Evolutionary conservation across 2,329 filamentous ascomycete species (phyloP), one percentile per base, ranked within the genome.

Genomic region (Colletotrichum abscissum): DNA sequence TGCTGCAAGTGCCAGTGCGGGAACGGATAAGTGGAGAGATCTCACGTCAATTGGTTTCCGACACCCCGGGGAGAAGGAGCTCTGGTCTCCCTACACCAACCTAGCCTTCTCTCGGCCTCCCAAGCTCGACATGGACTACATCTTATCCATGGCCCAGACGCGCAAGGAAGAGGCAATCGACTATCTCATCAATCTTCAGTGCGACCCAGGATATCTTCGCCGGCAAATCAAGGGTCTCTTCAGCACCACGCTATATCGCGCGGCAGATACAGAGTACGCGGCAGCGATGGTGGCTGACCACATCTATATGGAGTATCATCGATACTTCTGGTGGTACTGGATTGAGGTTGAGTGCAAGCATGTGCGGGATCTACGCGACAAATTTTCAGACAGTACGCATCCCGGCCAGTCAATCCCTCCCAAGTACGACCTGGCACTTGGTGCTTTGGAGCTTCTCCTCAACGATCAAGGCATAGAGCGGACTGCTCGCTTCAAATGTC

Each of bases 401-500:
- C n/a, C 52, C 24, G 52, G 52, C 52, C n/a, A 16, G 52, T 0
- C 24, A 2, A 55, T 26, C 8, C 11, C 22, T 24, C 52, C n/a
- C 5, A 55, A 55, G n/a, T 55, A 55, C 5, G 24, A 55, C 22
- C 24, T 5, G 42, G 42, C 42, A 9, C 42, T 49, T 0, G 42
- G 42, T 5, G 19, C 42, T 4, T 49, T 22, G 42, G 52, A 26
- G 52, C n/a, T 55, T 14, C 22, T 55, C 22, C 52, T 55, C 52
- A 2, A 0, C 22, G 1, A 16, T 5, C 52, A 55, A 16, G 2
- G 1, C 12, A 0, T 3, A 1, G 5, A 55, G 8, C 52, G 24
- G 11, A 55, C 1, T 11, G 2, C 0, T 0, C 24, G 24, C 22
- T 24, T 55, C 11, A 16, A 16, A 26, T 9, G 0, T 5, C 12